Conservation (phyloP, 225 moss, liverwort and hornwort genomes). For the Marchantia paleacea region DNA sequence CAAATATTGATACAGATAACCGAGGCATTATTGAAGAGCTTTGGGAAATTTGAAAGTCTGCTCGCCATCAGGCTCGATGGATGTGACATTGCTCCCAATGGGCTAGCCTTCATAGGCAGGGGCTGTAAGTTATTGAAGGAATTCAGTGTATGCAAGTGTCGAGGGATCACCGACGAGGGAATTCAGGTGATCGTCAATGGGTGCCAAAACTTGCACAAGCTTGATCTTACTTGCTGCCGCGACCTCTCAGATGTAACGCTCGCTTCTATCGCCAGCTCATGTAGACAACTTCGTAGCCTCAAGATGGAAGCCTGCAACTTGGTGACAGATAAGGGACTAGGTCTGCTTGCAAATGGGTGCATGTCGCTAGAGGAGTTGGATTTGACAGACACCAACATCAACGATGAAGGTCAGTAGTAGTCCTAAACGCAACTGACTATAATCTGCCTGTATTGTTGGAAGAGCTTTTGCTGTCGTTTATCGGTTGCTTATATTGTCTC, state of each 20-base stretch:
- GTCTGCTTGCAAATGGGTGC: slow-evolving; percentile 53
- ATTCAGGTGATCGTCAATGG: slow-evolving; percentile 52
- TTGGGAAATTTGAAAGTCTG: slow-evolving; percentile 59
- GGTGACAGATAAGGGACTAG: slow-evolving; percentile 54
- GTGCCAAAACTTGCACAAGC: slow-evolving; percentile 60
- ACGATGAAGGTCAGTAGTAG: slow-evolving; percentile 53
- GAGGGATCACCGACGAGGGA: slow-evolving; percentile 66
- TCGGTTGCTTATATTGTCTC: neutral
- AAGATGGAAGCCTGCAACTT: slow-evolving; percentile 73
- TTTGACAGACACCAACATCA: slow-evolving; percentile 68
- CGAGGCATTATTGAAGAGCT: slow-evolving; percentile 29
- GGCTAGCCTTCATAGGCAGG: slow-evolving; percentile 62
- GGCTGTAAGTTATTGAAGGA: slow-evolving; percentile 74
- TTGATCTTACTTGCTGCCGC: slow-evolving; percentile 83
- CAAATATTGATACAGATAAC: slow-evolving; percentile 44
- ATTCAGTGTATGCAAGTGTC: slow-evolving; percentile 76
- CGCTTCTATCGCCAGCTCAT: slow-evolving; percentile 53
- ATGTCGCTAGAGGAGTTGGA: slow-evolving; percentile 65
- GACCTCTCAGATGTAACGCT: slow-evolving; percentile 65
- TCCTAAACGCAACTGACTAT: neutral
- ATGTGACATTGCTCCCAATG: slow-evolving; percentile 54
- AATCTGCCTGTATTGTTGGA: neutral
- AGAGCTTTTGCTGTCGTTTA: neutral
- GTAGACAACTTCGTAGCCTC: slow-evolving; percentile 56
- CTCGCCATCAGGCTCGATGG: slow-evolving; percentile 71